Conservation (phyloP, 768 basidiomycete genomes). For the Hemileccinum impolitum region DNA sequence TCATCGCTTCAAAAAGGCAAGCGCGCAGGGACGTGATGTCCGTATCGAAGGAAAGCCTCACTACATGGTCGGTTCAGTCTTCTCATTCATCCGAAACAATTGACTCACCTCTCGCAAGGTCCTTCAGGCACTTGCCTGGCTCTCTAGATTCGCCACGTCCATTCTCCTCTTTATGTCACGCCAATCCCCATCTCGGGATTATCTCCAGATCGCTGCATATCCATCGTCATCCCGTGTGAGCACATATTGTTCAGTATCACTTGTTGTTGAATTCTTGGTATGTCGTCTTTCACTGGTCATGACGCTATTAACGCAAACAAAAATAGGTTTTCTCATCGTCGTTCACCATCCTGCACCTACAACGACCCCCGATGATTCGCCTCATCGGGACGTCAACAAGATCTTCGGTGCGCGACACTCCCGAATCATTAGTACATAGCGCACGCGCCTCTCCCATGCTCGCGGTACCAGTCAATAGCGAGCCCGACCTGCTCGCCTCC, state of each 20-base stretch:
- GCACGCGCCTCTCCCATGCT: conserved; percentile 28
- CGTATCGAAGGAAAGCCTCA: conserved; percentile 58
- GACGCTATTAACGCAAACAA: not conserved
- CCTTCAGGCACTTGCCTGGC: conserved; percentile 60
- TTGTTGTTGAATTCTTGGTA: conserved; percentile 56
- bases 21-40: conserved; percentile 68
- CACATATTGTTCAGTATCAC: conserved; percentile 45
- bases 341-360: conserved; percentile 54
- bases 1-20: conserved; percentile 51
- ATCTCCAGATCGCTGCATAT: conserved; percentile 34
- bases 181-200: conserved; percentile 39
- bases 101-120: conserved; percentile 36
- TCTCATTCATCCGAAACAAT: not conserved
- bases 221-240: conserved; percentile 35
- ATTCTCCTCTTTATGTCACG: conserved; percentile 41
- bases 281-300: conserved; percentile 22
- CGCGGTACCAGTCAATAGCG: conserved; percentile 24
- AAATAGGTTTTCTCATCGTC: conserved; percentile 51
- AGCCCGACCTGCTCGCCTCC: conserved; percentile 60
- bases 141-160: conserved; percentile 50
- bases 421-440: conserved; percentile 26
- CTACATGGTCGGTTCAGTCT: conserved; percentile 53
- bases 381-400: conserved; percentile 56
- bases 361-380: conserved; percentile 67
- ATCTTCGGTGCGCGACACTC: conserved; percentile 40